Conservation (phyloP, 176 grass and related monocot genomes). For the Neostapfia colusana region DNA sequence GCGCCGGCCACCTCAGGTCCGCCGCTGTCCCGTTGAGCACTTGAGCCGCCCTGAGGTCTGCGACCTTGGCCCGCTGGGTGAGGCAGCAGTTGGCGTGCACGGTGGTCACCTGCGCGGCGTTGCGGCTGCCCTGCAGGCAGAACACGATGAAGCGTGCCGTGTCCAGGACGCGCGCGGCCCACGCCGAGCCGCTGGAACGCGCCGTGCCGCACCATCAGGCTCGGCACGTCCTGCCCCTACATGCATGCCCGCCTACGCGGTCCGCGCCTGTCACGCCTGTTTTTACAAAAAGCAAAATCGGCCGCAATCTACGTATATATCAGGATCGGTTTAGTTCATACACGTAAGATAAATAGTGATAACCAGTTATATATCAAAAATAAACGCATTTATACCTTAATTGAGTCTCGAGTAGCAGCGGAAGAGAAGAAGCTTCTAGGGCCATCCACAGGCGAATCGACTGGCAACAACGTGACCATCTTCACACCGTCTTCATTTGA, state of each 20-base stretch:
- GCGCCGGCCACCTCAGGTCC: constrained; percentile 39
- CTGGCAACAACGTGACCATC: no score
- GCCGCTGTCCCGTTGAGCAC: neutral
- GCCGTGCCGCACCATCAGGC: constrained; percentile 48
- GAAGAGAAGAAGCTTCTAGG: no score
- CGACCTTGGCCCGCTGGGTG: constrained; percentile 62
- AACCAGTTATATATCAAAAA: no score
- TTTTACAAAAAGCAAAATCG: no score
- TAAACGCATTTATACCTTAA: no score
- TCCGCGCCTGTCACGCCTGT: no score
- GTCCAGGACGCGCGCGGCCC: constrained; percentile 59
- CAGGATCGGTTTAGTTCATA: no score
- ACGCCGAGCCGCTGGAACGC: constrained; percentile 50
- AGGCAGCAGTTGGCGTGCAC: constrained; percentile 86
- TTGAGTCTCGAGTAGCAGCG: no score
- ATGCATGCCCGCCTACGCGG: constrained; percentile 39
- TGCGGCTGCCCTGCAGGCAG: constrained; percentile 58
- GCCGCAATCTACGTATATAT: no score
- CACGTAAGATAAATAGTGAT: no score
- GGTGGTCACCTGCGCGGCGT: constrained; percentile 55
- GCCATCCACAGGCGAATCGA: no score
- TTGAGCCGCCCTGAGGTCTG: constrained; percentile 43
- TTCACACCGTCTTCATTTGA: no score
- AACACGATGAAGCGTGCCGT: constrained; percentile 68
- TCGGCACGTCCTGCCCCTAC: constrained; percentile 86